A percentile compares a stretch with the other conserved stretches of the same genome.
Conservation (phyloP, 805 yeast genomes). For the Suhomyces faveliae region DNA sequence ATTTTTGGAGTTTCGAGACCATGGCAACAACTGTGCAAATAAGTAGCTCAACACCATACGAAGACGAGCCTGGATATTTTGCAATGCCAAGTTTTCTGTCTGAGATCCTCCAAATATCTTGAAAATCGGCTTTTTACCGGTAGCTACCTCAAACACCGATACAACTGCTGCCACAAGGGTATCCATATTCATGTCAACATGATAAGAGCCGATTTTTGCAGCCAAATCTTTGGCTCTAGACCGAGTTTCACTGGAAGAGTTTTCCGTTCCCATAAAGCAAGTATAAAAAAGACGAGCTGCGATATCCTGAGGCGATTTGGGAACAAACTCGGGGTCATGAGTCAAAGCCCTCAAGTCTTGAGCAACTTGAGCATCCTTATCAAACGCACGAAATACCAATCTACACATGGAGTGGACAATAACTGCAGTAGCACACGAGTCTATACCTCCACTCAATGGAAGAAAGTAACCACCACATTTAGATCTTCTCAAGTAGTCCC, state of each 20-base stretch:
- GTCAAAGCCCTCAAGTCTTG: slow-evolving; percentile 71
- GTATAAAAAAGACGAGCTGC: slow-evolving; percentile 80
- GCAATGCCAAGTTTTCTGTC: slow-evolving; percentile 90
- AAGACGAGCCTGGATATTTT: slow-evolving; percentile 93
- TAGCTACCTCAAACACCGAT: slow-evolving; percentile 77
- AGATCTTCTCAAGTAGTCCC: slow-evolving; percentile 96
- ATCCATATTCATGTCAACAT: slow-evolving; percentile 91
- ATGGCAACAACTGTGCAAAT: slow-evolving; percentile 92
- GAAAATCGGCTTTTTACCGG: slow-evolving; percentile 86
- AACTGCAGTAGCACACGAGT: slow-evolving; percentile 95
- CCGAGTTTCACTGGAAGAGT: slow-evolving; percentile 87
- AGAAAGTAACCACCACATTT: slow-evolving; percentile 87
- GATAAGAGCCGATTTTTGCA: slow-evolving; percentile 77
- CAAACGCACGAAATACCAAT: slow-evolving; percentile 69
- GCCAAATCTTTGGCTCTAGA: slow-evolving; percentile 77
- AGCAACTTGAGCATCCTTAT: slow-evolving; percentile 68
- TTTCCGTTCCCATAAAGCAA: slow-evolving; percentile 92
- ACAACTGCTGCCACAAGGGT: slow-evolving; percentile 71
- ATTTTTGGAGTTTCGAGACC: slow-evolving; percentile 72
- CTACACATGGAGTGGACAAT: slow-evolving; percentile 94
- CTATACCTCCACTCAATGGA: slow-evolving; percentile 96
- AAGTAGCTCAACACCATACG: slow-evolving; percentile 93
- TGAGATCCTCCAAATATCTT: slow-evolving; percentile 92
- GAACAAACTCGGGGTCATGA: slow-evolving; percentile 59
- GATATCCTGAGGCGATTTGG: slow-evolving; percentile 71